Conservation (phyloP, 441 rosid species). For the Kokia cookei region DNA sequence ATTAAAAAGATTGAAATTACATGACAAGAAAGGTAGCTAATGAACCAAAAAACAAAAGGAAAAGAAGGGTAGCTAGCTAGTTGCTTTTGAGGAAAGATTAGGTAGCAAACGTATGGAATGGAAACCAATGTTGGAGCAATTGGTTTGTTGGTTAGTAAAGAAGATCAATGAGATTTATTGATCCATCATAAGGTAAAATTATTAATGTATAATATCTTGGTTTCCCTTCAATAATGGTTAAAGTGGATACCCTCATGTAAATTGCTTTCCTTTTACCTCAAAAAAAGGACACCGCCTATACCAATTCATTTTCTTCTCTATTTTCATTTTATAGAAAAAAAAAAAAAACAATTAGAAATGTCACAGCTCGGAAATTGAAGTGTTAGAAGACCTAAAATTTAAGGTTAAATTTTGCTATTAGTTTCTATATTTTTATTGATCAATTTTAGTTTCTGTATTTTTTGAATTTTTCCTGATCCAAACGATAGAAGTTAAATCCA, state of each 20-base stretch:
- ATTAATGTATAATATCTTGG: conserved; percentile 17
- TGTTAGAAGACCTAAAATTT: too few species aligned
- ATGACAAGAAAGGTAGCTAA: neutral
- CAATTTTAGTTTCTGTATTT: too few species aligned
- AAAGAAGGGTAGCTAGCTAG: neutral
- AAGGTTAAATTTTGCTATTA: neutral
- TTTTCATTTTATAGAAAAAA: too few species aligned
- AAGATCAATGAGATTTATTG: neutral
- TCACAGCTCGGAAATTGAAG: too few species aligned
- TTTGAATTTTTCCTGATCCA: too few species aligned
- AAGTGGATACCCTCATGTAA: conserved; percentile 18
- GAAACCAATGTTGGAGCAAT: neutral
- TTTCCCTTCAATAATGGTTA: conserved; percentile 22
- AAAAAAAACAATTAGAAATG: too few species aligned
- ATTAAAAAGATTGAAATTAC: neutral
- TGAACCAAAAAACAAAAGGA: too few species aligned
- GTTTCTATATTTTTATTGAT: too few species aligned
- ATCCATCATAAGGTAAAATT: neutral
- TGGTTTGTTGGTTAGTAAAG: neutral
- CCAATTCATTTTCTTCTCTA: neutral
- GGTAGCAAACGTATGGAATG: neutral
- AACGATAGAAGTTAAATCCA: too few species aligned
- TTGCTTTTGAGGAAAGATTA: neutral
- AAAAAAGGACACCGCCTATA: conserved; percentile 2
- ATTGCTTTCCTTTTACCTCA: neutral